Base-by-base conservation (phyloP, 352 stramenopile species). In the Phytophthora chlamydospora region DNA sequence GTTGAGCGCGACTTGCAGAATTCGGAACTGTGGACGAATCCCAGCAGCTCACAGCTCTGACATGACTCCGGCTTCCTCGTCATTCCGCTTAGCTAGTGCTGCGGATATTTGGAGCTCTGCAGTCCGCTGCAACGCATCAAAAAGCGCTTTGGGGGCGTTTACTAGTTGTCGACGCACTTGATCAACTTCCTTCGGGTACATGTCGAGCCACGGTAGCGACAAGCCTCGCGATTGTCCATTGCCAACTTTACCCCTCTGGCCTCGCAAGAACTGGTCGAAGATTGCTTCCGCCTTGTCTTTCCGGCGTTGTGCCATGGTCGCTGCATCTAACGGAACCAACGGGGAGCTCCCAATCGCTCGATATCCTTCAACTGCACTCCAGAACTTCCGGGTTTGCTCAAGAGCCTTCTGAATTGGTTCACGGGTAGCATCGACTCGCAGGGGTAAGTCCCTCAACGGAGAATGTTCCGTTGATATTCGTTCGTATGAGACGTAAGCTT, bases 351-450 rank as follows among this genome's bases (percentile, higher is more conserved):
- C 78, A 27, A 89, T 75, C 1, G 71, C 64, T 33, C 74, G 75
- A 53, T 78, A 89, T 0, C 80, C 78, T 66, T 89, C 78, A 2
- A 89, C 70, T 7, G 78, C 78, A 47, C 78, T 86, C 82, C 82
- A 91, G 52, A 91, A 91, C 47, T 76, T 78, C 55, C 68, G 73
- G 47, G 81, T 56, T 2, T 69, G 48, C 4, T 75, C 53, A 2
- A 83, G 62, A 1, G 68, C 47, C 11, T 64, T 59, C 10, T 64
- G 47, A 11, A 46, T 11, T 21, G 52, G 43, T 10, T 73, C 17
- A 12, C 34, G 51, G 31, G 42, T 60, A 2, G 64, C 36, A 36
- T 60, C 47, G 4, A 66, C 58, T 12, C 58, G 39, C 32, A 68
- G 31, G 10, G 54, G 8, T 16, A 35, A 17, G 10, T 36, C 13